Percentiles rank a stretch among this genome's conserved stretches.
phyloP scores from a whole-genome alignment of 2,329 filamentous ascomycete species.

The Raffaelea arxii region DNA sequence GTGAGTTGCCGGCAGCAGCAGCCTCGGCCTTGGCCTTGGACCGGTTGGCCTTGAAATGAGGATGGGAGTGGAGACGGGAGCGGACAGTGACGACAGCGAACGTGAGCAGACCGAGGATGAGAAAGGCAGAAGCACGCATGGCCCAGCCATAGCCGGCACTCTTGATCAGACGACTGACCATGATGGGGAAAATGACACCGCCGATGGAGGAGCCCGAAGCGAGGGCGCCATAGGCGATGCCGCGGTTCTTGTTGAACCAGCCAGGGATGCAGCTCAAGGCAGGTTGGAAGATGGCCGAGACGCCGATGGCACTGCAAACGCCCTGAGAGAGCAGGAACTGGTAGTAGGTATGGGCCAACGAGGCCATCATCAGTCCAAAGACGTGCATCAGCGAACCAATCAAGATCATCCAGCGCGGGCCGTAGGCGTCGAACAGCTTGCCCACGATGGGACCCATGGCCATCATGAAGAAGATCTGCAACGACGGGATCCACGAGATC shows the following conservation, averaged over 20 bases:
- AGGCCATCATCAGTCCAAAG: slow-evolving; percentile 50
- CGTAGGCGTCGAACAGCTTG: slow-evolving; percentile 46
- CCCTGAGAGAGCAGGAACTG: slow-evolving; percentile 19
- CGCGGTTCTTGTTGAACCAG: slow-evolving; percentile 16
- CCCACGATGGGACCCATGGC: slow-evolving; percentile 48
- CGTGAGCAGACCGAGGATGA: slow-evolving; percentile 17
- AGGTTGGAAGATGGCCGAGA: slow-evolving; percentile 14
- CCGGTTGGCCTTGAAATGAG: not conserved
- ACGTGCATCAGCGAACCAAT: slow-evolving; percentile 41
- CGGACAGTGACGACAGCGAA: slow-evolving; percentile 17
- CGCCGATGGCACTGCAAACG: slow-evolving; percentile 14
- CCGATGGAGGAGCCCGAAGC: slow-evolving; percentile 17
- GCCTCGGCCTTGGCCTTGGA: not conserved
- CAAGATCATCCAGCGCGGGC: slow-evolving; percentile 40
- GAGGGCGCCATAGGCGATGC: slow-evolving; percentile 16
- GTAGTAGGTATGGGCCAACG: slow-evolving; percentile 25
- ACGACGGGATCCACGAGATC: slow-evolving; percentile 39
- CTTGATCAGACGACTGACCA: slow-evolving; percentile 17
- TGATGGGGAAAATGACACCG: slow-evolving; percentile 20
- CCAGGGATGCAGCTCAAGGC: slow-evolving; percentile 12
- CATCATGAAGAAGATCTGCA: slow-evolving; percentile 47
- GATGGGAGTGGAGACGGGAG: slow-evolving; percentile 8
- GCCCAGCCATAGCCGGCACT: slow-evolving; percentile 19
- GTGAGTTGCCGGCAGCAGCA: no score
- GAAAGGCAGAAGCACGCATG: slow-evolving; percentile 18